A percentile compares a stretch with the other conserved stretches of the same genome.
phyloP scores from a whole-genome alignment of 2,329 filamentous ascomycete species.

The Plenodomus lindquistii region DNA sequence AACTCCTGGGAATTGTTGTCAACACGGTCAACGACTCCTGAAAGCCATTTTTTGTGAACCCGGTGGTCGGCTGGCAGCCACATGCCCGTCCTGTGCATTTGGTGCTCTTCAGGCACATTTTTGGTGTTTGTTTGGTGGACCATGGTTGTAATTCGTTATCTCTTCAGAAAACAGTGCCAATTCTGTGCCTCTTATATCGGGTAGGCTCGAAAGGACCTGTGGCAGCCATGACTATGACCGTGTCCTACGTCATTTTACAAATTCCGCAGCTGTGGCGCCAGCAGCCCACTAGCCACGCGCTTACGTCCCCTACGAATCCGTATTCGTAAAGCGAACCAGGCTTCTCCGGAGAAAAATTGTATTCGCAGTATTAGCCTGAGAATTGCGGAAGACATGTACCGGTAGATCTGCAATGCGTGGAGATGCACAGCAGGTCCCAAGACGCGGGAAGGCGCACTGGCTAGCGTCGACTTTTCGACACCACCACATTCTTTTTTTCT shows the following conservation, averaged over 20 bases:
- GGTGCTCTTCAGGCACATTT: conserved; percentile 21
- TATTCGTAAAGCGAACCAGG: no score
- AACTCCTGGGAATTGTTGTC: conserved; percentile 57
- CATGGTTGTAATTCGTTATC: not conserved
- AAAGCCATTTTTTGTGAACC: conserved; percentile 67
- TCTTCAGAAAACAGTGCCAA: not conserved
- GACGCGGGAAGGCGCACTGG: no score
- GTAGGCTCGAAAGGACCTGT: not conserved
- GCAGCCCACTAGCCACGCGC: not conserved
- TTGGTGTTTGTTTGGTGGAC: conserved; percentile 16
- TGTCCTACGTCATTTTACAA: not conserved
- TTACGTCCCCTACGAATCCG: no score
- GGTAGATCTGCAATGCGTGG: no score
- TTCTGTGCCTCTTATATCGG: not conserved
- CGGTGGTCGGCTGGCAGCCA: conserved; percentile 69
- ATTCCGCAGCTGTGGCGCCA: not conserved
- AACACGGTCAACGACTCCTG: conserved; percentile 58
- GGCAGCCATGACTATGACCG: no score
- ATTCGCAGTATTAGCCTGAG: no score
- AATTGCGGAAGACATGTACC: no score
- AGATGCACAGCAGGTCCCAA: no score
- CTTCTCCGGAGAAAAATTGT: no score
- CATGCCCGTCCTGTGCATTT: conserved; percentile 18
- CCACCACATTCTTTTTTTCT: no score
- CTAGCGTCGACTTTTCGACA: no score